Base-by-base conservation (phyloP, 179 eudicot genomes). In the Sideroxylon spinosum region DNA sequence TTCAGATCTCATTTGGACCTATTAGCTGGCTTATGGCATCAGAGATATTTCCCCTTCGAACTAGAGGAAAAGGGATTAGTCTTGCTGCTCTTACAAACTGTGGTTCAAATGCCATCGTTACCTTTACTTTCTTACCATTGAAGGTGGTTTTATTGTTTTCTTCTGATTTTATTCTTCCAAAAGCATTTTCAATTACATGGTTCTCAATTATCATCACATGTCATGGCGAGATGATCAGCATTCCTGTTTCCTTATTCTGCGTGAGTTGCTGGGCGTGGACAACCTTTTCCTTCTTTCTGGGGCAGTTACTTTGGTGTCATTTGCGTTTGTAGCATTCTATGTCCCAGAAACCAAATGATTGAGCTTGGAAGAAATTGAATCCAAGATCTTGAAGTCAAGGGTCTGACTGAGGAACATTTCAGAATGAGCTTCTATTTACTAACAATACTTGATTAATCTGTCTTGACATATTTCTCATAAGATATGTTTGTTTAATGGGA, bases 11-110 rank as follows among this genome's bases (percentile, higher is more conserved):
- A 48, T 96, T 96, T 86, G 98, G 99, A 66, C 98, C 99, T 7
- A 96, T 96, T 76, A 94, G 98, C 74, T 96, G 99, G 99, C 91
- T 96, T 44, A 96, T 94, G 99, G 98, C 94, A 65, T 96, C 98
- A 7, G 99, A 96, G 88, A 94, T 96, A 85, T 96, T 96, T 81
- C 99, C 99, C 10, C 83, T 91, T 81, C 97, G 97, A 66, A 94
- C 97, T 25, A 91, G 99, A 91, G 99, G 99, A 61, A 90, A 91
- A 81, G 99, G 99, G 50, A 90, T 94, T 46, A 94, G 99, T 81
- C 97, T 96, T 16, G 97, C 99, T 50, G 99, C 94, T 78, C 87
- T 96, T 46, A 87, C 98, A 74, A 96, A 96, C 84, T 94, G 94
- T 12, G 97, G 95, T 49, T 91, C 98, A 83, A 96, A 96, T 85